A percentile compares a stretch with the other conserved stretches of the same genome.
phyloP scores from a whole-genome alignment of 2,329 filamentous ascomycete species.

The Fusarium verticillioides region DNA sequence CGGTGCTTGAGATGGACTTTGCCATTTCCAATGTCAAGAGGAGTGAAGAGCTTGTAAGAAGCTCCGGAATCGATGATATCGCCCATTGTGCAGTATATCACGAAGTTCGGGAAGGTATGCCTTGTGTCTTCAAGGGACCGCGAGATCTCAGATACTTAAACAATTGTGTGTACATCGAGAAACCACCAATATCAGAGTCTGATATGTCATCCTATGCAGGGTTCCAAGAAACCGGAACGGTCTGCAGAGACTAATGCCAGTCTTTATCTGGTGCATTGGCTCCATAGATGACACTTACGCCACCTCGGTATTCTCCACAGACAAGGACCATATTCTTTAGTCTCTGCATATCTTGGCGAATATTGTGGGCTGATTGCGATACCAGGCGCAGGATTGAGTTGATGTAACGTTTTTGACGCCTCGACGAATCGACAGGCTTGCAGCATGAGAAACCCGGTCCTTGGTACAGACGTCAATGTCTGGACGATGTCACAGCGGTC shows the following conservation, averaged over 20 bases:
- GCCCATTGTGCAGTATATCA: slow-evolving; percentile 14
- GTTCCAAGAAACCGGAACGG: not conserved
- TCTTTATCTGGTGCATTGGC: not conserved
- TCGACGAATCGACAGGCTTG: not conserved
- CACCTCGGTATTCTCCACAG: not conserved
- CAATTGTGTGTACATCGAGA: not conserved
- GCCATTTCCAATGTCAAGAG: slow-evolving; percentile 53
- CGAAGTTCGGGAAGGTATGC: not conserved
- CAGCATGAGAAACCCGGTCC: not conserved
- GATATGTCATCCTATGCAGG: not conserved
- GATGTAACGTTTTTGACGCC: slow-evolving; percentile 6
- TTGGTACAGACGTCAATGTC: not conserved
- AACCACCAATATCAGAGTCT: not conserved
- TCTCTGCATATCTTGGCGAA: not conserved
- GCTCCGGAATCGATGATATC: slow-evolving; percentile 14
- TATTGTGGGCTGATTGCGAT: not conserved
- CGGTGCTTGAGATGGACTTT: slow-evolving; percentile 62
- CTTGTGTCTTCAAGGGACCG: not conserved
- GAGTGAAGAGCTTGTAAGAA: slow-evolving; percentile 46
- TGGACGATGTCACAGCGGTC: not conserved
- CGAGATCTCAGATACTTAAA: slow-evolving; percentile 1
- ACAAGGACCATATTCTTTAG: not conserved
- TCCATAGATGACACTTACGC: not conserved
- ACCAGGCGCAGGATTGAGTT: slow-evolving; percentile 7
- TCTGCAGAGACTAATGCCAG: not conserved